Base-by-base conservation (phyloP, 1,284 basidiomycete genomes). In the Marasmius sp. region DNA sequence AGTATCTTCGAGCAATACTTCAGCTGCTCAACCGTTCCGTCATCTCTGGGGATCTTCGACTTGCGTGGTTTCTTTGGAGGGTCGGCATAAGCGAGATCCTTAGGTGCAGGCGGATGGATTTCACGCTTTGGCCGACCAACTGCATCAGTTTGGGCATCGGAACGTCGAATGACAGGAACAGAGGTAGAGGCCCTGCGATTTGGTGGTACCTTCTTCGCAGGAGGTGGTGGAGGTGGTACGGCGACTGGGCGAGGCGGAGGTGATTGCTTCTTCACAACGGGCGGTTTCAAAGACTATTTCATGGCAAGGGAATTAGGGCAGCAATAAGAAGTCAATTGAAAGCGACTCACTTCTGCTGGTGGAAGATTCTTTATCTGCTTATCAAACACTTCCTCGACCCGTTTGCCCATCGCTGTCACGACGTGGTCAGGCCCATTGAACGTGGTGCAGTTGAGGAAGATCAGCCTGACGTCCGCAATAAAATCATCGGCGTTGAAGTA, bases 371-470 rank as follows among this genome's bases (percentile, higher is more conserved):
- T 91, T 65, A 97, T 84, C 72, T 92, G 87, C 76, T 92, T 95
- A 73, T 98, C 94, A 70, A 96, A 97, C 12, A 90, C 84, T 55
- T 88, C 87, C 71, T 96, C 91, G 7, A 99, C 78, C 41, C 88
- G 86, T 67, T 89, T 89, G 3, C 93, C 96, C 81, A 92, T 92
- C 37, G 79, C 74, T 1, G 89, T 86, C 58, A 99, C 85, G 27
- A 85, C 79, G 72, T 97, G 95, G 60, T 95, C 93, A 1, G 88
- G 85, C 0, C 97, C 97, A 72, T 99, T 99, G 83, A 98, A 99
- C 7, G 86, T 88, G 58, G 88, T 75, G 67, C 93, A 94, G 73
- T 99, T 99, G 69, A 84, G 83, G 77, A 97, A 96, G 62, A 98
- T 91, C 60, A 91, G 82, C 57, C 91, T 87, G 51, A 98, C 86